phyloP scores from a whole-genome alignment of 768 basidiomycete genomes.

The Plicaturopsis crispa region DNA sequence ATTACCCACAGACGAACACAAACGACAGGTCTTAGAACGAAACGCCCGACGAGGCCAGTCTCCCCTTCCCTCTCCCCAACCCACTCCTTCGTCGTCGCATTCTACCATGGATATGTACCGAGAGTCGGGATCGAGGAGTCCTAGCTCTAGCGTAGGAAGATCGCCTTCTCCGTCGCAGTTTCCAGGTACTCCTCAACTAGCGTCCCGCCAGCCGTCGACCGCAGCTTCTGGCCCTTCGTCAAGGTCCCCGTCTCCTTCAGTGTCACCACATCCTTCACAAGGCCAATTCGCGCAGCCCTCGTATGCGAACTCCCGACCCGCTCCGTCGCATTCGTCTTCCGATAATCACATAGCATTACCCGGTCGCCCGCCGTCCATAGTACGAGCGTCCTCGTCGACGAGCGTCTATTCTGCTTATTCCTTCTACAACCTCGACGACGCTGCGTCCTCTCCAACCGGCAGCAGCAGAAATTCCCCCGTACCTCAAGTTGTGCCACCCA shows the following conservation, averaged over 20 bases:
- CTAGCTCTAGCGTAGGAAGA: background rate
- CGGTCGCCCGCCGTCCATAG: too few relatives aligned
- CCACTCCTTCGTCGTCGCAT: constrained; percentile 7
- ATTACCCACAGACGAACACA: constrained; percentile 28
- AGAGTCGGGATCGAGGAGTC: background rate
- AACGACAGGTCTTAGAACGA: constrained; percentile 46
- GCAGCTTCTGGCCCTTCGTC: background rate
- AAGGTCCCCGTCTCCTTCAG: constrained; percentile 1
- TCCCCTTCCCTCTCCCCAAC: constrained; percentile 13
- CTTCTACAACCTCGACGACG: constrained; percentile 50
- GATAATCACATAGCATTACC: too few relatives aligned
- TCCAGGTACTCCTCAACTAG: background rate
- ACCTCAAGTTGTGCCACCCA: background rate
- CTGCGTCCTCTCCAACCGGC: constrained; percentile 35
- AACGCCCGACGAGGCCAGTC: constrained; percentile 37
- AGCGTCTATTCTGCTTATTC: constrained; percentile 60
- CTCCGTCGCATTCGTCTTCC: too few relatives aligned
- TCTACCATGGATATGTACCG: background rate
- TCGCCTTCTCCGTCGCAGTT: background rate
- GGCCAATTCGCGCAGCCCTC: too few relatives aligned
- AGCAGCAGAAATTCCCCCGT: background rate
- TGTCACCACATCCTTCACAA: constrained; percentile 7
- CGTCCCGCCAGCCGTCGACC: constrained; percentile 1
- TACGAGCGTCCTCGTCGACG: constrained; percentile 28
- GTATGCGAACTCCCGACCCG: too few relatives aligned